These are phyloP conservation scores for Irineochytrium annulatum DNA, from an alignment of 192 early-diverging fungal genomes.

Conservation along the genomic window DNA sequence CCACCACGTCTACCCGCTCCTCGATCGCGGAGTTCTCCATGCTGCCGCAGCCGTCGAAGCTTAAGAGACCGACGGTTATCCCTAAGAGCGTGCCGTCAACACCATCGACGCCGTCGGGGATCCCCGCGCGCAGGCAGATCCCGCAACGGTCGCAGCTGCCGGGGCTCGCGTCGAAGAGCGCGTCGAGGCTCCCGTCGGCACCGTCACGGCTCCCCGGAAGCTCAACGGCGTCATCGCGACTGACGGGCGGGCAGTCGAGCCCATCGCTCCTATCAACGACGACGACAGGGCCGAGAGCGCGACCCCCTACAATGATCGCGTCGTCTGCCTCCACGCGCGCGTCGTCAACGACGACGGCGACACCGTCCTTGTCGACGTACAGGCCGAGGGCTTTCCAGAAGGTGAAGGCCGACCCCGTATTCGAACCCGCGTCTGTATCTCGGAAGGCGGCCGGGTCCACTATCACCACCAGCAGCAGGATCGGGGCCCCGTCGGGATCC, in stretches of 20 bases:
- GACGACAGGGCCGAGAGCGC: background rate
- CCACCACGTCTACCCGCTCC: background rate
- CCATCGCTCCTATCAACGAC: background rate
- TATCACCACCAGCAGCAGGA: background rate
- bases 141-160: background rate
- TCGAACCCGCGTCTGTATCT: no score
- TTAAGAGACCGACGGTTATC: background rate
- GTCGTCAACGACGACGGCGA: background rate
- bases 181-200: background rate
- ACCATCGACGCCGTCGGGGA: background rate
- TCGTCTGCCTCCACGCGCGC: background rate
- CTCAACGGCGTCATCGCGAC: background rate
- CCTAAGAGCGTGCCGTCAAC: background rate
- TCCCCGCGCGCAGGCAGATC: background rate
- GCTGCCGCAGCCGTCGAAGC: background rate
- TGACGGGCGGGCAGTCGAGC: background rate
- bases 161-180: background rate
- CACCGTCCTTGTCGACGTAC: no score
- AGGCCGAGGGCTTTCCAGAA: no score
- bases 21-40: background rate
- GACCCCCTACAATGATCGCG: background rate
- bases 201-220: background rate
- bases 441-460: background rate
- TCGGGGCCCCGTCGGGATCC: background rate
- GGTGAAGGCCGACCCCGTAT: no score